These are phyloP conservation scores for Colletotrichum sp. DNA, from an alignment of 2,329 filamentous ascomycete genomes.

Conservation along the genomic window DNA sequence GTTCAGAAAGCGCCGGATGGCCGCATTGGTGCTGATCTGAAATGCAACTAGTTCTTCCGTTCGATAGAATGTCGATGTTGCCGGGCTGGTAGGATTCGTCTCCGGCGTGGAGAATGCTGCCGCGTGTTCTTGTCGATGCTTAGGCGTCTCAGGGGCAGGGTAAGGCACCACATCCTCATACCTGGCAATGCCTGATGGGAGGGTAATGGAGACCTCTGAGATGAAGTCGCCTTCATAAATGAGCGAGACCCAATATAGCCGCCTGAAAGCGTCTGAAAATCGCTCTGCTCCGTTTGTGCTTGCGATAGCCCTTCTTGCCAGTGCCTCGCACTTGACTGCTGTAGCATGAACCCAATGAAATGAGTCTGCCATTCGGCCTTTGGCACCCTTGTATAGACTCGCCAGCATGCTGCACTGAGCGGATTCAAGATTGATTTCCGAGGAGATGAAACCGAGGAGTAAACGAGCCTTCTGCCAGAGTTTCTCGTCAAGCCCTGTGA, in stretches of 20 bases:
- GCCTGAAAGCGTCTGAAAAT: slow-evolving; percentile 27
- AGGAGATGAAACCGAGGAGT: slow-evolving; percentile 24
- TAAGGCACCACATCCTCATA: slow-evolving; percentile 33
- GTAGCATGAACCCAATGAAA: slow-evolving; percentile 31
- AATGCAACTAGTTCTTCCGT: slow-evolving; percentile 32
- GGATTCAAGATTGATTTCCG: slow-evolving; percentile 25
- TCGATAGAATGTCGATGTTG: background rate
- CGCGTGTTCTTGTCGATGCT: background rate
- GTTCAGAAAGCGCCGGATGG: slow-evolving; percentile 33
- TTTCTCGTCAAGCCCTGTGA: background rate
- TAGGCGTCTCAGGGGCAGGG: slow-evolving; percentile 9
- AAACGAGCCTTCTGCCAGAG: slow-evolving; percentile 30
- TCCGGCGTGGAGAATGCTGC: background rate
- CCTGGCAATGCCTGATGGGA: slow-evolving; percentile 32
- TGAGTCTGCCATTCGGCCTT: slow-evolving; percentile 26
- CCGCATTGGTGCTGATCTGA: slow-evolving; percentile 34
- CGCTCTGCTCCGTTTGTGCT: background rate
- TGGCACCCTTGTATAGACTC: slow-evolving; percentile 30
- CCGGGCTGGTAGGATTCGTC: background rate
- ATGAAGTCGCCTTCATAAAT: slow-evolving; percentile 35
- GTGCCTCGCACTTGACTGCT: slow-evolving; percentile 30
- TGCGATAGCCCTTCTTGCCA: slow-evolving; percentile 16
- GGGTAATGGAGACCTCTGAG: slow-evolving; percentile 30
- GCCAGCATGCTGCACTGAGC: slow-evolving; percentile 31
- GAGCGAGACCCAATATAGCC: slow-evolving; percentile 33